Evolutionary conservation across 2,329 filamentous ascomycete species (phyloP).

Genomic region (Scytalidium sp.): DNA sequence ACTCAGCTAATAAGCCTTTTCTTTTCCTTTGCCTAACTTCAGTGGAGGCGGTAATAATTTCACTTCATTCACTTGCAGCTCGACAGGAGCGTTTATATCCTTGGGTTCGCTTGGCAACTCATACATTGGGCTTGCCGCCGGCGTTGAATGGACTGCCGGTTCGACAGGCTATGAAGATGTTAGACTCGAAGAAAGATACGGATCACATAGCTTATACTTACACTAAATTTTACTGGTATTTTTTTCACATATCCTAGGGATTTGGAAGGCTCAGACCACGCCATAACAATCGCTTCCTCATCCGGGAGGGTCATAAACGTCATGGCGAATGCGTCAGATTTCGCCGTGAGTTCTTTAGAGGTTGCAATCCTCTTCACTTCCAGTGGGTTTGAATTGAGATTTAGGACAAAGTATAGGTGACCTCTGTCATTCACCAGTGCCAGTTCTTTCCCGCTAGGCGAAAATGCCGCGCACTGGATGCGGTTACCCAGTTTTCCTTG

Average conservation of each 20-base stretch:
- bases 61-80: neutral
- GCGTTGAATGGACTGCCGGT: neutral
- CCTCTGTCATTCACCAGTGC: slow-evolving; percentile 39
- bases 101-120: neutral
- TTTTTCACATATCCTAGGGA: slow-evolving; percentile 30
- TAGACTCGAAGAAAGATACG: neutral
- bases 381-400: slow-evolving; percentile 35
- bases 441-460: slow-evolving; percentile 33
- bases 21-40: neutral
- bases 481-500: slow-evolving; percentile 34
- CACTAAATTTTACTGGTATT: slow-evolving; percentile 19
- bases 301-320: slow-evolving; percentile 33
- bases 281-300: slow-evolving; percentile 35
- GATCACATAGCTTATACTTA: neutral
- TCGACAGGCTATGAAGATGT: neutral
- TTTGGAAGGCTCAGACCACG: slow-evolving; percentile 36
- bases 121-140: neutral
- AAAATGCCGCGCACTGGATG: slow-evolving; percentile 37
- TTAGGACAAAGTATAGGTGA: slow-evolving; percentile 34
- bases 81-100: neutral
- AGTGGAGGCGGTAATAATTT: neutral
- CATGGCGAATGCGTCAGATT: slow-evolving; percentile 35
- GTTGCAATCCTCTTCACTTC: slow-evolving; percentile 33
- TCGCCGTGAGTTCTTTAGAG: slow-evolving; percentile 34
- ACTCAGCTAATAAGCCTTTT: no score